A percentile compares a stretch with the other conserved stretches of the same genome.
Conservation (phyloP, 352 stramenopile species). For the Pythium aphanidermatum region DNA sequence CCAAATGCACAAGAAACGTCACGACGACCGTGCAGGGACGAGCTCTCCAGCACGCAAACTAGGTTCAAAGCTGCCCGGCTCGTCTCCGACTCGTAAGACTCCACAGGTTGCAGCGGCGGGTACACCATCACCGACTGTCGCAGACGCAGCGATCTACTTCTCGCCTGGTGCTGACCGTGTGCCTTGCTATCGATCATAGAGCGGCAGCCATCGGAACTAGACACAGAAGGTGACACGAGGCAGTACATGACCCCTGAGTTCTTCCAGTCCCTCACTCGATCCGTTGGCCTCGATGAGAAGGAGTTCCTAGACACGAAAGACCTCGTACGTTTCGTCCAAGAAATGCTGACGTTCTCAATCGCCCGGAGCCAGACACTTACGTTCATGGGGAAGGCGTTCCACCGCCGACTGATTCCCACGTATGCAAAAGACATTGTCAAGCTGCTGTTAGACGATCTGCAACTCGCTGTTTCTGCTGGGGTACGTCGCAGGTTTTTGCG, state of each 20-base stretch:
- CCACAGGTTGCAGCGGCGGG: neutral
- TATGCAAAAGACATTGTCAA: slow-evolving; percentile 44
- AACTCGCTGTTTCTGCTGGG: no score
- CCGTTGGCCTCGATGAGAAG: slow-evolving; percentile 13
- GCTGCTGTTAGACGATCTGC: slow-evolving; percentile 38
- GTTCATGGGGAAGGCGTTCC: slow-evolving; percentile 58
- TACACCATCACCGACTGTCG: slow-evolving; percentile 6
- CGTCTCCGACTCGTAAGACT: no score
- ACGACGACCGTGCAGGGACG: no score
- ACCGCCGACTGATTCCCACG: slow-evolving; percentile 40
- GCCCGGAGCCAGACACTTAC: slow-evolving; percentile 37
- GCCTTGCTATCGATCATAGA: slow-evolving; percentile 12
- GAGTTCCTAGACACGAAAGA: slow-evolving; percentile 30
- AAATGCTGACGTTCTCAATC: slow-evolving; percentile 49
- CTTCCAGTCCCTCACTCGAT: slow-evolving; percentile 20
- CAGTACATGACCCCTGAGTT: slow-evolving; percentile 35
- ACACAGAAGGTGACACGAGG: neutral
- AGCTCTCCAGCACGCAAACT: no score
- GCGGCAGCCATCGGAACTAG: neutral
- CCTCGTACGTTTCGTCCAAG: slow-evolving; percentile 38
- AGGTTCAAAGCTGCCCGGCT: no score
- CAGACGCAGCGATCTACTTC: slow-evolving; percentile 9
- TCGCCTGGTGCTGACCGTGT: slow-evolving; percentile 5
- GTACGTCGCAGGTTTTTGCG: no score
- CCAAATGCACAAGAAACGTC: slow-evolving; percentile 44